Base-by-base conservation (phyloP, 179 eudicot genomes). In the Patellifolia procumbens region DNA sequence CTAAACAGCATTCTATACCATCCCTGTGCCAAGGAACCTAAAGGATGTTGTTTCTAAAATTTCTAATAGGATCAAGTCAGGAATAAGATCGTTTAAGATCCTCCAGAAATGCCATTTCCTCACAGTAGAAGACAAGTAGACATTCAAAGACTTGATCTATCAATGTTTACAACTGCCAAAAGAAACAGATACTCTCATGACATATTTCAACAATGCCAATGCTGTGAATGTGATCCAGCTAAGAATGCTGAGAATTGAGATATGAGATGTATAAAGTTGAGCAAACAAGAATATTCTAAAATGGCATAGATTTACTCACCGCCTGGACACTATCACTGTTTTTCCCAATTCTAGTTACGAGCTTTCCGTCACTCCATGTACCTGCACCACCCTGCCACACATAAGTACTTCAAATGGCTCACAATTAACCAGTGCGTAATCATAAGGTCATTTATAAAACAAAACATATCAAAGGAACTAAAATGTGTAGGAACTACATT, bases 341-440 rank as follows among this genome's bases (percentile, higher is more conserved):
- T 87, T 90, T 88, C 75, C 99, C 99, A 79, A 93, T 96, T 86
- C 99, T 89, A 70, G 99, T 96, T 48, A 96, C 99, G 46, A 96
- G 90, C 81, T 96, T 96, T 42, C 99, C 99, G 60, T 96, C 99
- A 83, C 99, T 96, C 98, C 99, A 96, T 70, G 99, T 96, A 91
- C 99, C 99, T 96, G 99, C 99, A 96, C 99, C 98, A 90, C 99
- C 98, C 98, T 96, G 98, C 90, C 89, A 93, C 76, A 74, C 90
- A 87, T 96, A 96, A 93, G 97, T 93, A 87, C 86, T 78, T 84
- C 82, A 78, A 73, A 80, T 70, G 52, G 60, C 84, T 84, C 73
- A 60, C 69, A 42, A 31, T 58, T 55, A 60, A 49, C n/a, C 62
- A 59, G 49, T 52, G 19, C 55, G 67, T 9, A 55, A 55, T 48